phyloP scores from a whole-genome alignment of 208 protist genomes.

The Crithidia thermophila region DNA sequence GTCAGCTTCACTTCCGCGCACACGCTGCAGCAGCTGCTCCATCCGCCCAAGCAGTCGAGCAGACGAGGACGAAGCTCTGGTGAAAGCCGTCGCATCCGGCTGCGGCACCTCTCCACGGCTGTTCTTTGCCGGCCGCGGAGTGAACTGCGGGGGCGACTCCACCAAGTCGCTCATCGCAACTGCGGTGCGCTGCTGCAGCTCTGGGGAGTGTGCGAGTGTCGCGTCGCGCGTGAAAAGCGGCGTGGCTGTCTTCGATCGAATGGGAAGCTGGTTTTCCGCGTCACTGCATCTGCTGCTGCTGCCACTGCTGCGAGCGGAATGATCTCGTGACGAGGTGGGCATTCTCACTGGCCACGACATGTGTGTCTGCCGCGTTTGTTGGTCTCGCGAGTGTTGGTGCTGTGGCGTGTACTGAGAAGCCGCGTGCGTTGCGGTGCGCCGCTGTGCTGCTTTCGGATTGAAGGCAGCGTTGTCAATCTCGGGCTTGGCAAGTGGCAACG shows the following conservation, averaged over 20 bases:
- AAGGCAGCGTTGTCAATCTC: no score
- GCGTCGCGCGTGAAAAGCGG: conserved; percentile 6
- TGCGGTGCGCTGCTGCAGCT: not conserved
- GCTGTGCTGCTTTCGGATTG: no score
- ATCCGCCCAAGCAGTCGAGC: conserved; percentile 23
- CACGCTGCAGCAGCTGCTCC: conserved; percentile 24
- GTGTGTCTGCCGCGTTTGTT: no score
- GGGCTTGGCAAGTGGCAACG: no score
- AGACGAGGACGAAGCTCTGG: not conserved
- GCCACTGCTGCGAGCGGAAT: not conserved
- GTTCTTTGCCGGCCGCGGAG: no score
- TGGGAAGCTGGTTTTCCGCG: not conserved
- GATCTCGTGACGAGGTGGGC: not conserved
- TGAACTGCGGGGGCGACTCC: conserved; percentile 8
- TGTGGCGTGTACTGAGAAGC: no score
- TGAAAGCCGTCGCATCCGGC: no score
- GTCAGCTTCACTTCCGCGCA: conserved; percentile 18
- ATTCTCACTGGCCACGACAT: no score
- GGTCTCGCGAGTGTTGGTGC: no score
- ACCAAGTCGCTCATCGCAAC: conserved; percentile 3
- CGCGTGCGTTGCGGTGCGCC: no score
- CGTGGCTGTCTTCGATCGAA: conserved; percentile 19
- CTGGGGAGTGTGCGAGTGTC: not conserved
- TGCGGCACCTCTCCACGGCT: no score
- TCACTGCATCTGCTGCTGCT: not conserved